These are phyloP conservation scores for Hypoxylon sp. DNA, from an alignment of 2,329 filamentous ascomycete species.

Conservation along the genomic window DNA sequence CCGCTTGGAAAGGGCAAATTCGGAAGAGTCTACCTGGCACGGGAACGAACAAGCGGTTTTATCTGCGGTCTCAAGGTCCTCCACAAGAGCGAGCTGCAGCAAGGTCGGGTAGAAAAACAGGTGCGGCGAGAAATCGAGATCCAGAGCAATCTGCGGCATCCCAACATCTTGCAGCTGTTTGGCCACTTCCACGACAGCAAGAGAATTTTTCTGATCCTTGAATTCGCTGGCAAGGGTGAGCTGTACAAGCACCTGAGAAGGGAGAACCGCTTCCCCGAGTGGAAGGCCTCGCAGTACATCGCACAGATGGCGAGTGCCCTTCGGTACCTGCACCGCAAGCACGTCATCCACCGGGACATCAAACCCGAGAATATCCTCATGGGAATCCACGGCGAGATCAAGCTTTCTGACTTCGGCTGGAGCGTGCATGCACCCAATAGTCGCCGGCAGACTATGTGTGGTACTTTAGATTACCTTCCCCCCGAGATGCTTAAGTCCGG, in stretches of 20 bases:
- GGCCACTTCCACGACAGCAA: conserved; percentile 93
- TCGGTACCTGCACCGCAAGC: conserved; percentile 94
- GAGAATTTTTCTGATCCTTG: conserved; percentile 87
- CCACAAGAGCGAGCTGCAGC: conserved; percentile 86
- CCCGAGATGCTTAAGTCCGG: conserved; percentile 96
- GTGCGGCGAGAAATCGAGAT: conserved; percentile 91
- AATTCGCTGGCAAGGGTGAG: conserved; percentile 88
- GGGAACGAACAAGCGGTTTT: conserved; percentile 83
- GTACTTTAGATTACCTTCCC: conserved; percentile 95
- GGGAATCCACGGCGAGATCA: conserved; percentile 97
- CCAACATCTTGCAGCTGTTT: conserved; percentile 86
- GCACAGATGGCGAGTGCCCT: conserved; percentile 92
- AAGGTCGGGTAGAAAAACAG: conserved; percentile 86
- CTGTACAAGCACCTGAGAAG: conserved; percentile 88
- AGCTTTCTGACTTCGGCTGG: conserved; percentile 99
- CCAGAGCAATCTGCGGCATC: conserved; percentile 87
- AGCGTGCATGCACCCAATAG: conserved; percentile 97
- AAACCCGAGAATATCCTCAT: conserved; percentile 98
- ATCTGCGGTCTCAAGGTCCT: conserved; percentile 90
- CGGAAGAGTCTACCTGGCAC: conserved; percentile 86
- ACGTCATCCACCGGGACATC: conserved; percentile 97
- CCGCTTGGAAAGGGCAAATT: conserved; percentile 91
- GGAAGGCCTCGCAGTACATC: conserved; percentile 88
- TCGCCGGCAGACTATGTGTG: conserved; percentile 93
- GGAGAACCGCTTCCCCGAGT: conserved; percentile 85